phyloP scores from a whole-genome alignment of 2,329 filamentous ascomycete genomes.

The Rachicladosporium sp. region DNA sequence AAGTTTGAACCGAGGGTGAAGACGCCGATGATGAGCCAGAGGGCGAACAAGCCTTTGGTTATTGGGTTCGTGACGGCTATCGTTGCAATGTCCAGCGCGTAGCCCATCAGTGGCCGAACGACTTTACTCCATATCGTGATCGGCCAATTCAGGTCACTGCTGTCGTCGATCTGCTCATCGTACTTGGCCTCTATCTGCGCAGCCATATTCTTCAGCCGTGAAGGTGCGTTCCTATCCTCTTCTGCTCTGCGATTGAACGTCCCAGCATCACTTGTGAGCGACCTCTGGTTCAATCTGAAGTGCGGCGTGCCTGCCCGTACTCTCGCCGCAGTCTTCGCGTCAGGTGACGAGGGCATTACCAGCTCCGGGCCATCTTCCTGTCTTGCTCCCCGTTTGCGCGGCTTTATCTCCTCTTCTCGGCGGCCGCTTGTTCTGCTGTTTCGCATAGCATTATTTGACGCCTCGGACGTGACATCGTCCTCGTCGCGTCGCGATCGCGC shows the following conservation, averaged over 20 bases:
- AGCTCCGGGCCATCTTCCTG: slow-evolving; percentile 21
- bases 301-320: slow-evolving; percentile 14
- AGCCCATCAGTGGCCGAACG: slow-evolving; percentile 29
- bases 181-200: slow-evolving; percentile 8
- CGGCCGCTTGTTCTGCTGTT: slow-evolving; percentile 7
- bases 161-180: slow-evolving; percentile 15
- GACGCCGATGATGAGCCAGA: slow-evolving; percentile 49
- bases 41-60: slow-evolving; percentile 47
- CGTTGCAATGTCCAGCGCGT: slow-evolving; percentile 44
- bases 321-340: slow-evolving; percentile 11
- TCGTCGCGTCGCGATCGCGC: background rate
- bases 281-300: slow-evolving; percentile 18
- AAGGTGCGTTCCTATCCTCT: slow-evolving; percentile 12
- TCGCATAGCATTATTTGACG: slow-evolving; percentile 4
- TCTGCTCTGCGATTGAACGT: slow-evolving; percentile 7
- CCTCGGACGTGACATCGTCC: slow-evolving; percentile 2
- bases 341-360: slow-evolving; percentile 30
- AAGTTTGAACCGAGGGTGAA: slow-evolving; percentile 50
- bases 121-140: slow-evolving; percentile 22
- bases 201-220: slow-evolving; percentile 7
- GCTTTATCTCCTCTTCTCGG: slow-evolving; percentile 1
- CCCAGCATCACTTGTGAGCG: slow-evolving; percentile 20
- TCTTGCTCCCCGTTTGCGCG: slow-evolving; percentile 3
- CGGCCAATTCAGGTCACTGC: slow-evolving; percentile 10
- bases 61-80: slow-evolving; percentile 51